A percentile compares a stretch with the other conserved stretches of the same genome.
Evolutionary conservation across 1,284 basidiomycete species (phyloP).

Genomic region (Amylostereum areolatum): DNA sequence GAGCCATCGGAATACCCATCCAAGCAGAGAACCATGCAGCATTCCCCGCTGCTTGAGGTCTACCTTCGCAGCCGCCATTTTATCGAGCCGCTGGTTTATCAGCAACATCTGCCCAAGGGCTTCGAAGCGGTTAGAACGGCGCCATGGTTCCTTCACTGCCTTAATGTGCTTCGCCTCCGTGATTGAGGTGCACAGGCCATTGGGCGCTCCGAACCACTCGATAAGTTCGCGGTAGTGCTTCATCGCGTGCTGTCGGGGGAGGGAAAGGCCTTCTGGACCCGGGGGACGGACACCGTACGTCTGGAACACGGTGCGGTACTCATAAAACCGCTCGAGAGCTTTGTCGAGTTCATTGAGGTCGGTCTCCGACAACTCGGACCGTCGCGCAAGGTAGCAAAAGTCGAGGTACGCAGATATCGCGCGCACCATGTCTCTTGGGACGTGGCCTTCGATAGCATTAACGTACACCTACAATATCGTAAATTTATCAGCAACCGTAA

Average conservation of each 20-base stretch:
- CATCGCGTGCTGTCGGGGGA: constrained; percentile 18
- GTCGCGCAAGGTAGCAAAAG: constrained; percentile 16
- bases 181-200: constrained; percentile 20
- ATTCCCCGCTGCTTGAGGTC: neutral
- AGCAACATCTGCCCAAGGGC: constrained; percentile 18
- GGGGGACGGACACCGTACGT: constrained; percentile 7
- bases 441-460: constrained; percentile 12
- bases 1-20: too few species aligned
- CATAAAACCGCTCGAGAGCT: constrained; percentile 8
- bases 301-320: constrained; percentile 10
- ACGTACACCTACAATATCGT: constrained; percentile 16
- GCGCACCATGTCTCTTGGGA: constrained; percentile 13
- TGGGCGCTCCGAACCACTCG: constrained; percentile 13
- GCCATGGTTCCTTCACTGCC: constrained; percentile 20
- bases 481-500: too few species aligned
- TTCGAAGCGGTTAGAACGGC: constrained; percentile 14
- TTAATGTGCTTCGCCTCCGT: constrained; percentile 20
- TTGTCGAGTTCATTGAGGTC: constrained; percentile 4
- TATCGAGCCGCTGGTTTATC: constrained; percentile 14
- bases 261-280: constrained; percentile 6
- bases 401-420: constrained; percentile 12
- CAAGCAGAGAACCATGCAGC: too few species aligned
- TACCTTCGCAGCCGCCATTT: neutral
- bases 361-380: neutral
- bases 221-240: constrained; percentile 13